Base-by-base conservation (phyloP, 2,329 filamentous ascomycete species). In the Seiridium cupressi region DNA sequence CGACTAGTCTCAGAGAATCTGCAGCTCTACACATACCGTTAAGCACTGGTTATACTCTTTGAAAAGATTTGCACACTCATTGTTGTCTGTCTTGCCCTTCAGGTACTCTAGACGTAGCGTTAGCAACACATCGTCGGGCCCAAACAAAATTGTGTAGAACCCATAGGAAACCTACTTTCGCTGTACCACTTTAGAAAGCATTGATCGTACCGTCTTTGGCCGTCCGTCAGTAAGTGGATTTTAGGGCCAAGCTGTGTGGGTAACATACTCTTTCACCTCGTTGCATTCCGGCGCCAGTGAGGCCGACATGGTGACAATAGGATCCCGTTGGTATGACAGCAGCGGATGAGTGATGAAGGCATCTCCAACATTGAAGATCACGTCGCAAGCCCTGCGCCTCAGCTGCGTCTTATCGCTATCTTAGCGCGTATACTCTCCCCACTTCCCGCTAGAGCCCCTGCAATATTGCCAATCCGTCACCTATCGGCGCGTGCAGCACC, bases 131-230 rank as follows among this genome's bases (percentile, higher is more conserved):
- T 13, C 11, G 31, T n/a, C 55, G 48, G 47, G 46, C 60, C 55
- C 79, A 34, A 62, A 11, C 35, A 4, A 11, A 10, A 11, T 26
- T 5, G 32, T 13, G 26, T 10, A 49, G 56, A 18, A 26, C 34
- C 38, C 26, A 49, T 35, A 44, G 57, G 34, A 65, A 36, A 76
- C 89, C 61, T 82, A 97, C 95, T 98, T 78, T 99, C 95, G 73
- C 93, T 97, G 76, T 99, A 99, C 95, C 95, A 99, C 78, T 97
- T 98, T 65, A 99, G 80, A 74, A 99, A 99, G 79, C 95, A 99
- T 57, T 90, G 93, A 75, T 99, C 95, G 73, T 99, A 99, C 69
- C 89, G 91, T 74, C 93, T 97, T 63, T 5, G 46, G 55, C 42
- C 31, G 38, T 48, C 56, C 31, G 56, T 51, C 38, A 57, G 3